Evolutionary conservation across 1,284 basidiomycete species (phyloP), one percentile per base, ranked within the genome.

Genomic region (Sanghuangporus weigelae): DNA sequence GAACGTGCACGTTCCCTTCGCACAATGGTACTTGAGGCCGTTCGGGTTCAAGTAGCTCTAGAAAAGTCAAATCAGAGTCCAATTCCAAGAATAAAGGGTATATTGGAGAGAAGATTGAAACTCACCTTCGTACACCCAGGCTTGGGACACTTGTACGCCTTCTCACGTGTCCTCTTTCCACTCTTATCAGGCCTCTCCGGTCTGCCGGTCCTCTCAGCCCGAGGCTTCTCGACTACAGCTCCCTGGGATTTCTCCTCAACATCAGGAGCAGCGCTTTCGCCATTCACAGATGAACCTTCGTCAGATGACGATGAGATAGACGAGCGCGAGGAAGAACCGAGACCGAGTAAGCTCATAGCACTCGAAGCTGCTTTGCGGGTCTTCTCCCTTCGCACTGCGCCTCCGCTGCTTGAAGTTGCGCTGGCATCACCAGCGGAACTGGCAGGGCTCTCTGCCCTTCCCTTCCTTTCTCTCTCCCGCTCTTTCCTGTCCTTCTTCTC

Each of bases 21-120:
- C 82, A 57, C 83, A 70, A 66, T 85, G 84, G 68, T 86, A 86
- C 70, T 85, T 85, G 44, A 86, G 74, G 3, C 85, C 84, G 66
- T 86, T 86, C 10, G 84, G 79, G 71, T 86, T 86, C 42, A 86
- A 76, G 69, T 86, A 86, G 26, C 74, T 70, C 74, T 59, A 14
- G 11, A 57, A 21, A 12, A 14, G 14, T 46, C 16, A n/a, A 42
- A 42, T 42, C 40, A 42, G 40, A 2, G 16, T 42, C 8, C 26
- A 76, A 42, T n/a, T 40, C 14, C 36, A n/a, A 42, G 59, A 26
- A 54, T 40, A 58, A 10, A 60, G 54, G n/a, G 40, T 26, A 49
- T 19, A 57, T 36, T 12, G 7, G 53, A 10, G 16, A 35, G 5
- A 14, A 54, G 35, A 38, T 14, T 2, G 53, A 38, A 6, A 38